Evolutionary conservation across 768 basidiomycete species (phyloP).

Genomic region (Leccinum truebloodii): DNA sequence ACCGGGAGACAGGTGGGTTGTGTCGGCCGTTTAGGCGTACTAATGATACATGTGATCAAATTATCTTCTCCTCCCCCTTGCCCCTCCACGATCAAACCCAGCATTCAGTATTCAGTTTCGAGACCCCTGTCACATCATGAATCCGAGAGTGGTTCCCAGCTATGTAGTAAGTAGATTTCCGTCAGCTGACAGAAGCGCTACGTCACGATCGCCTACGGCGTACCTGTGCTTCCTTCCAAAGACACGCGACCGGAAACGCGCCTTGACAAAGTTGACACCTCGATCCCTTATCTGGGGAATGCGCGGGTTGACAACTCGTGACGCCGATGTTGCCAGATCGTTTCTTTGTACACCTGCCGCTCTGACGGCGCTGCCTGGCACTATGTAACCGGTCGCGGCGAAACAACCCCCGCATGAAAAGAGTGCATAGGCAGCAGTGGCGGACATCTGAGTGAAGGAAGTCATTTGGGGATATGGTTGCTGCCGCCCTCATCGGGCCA

Average conservation of each 20-base stretch:
- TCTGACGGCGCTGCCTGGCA: neutral
- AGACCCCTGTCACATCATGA: neutral
- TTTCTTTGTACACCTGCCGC: neutral
- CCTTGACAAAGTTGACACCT: neutral
- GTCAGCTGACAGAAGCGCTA: neutral
- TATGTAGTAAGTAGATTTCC: neutral
- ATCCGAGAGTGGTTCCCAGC: neutral
- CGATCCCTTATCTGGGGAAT: neutral
- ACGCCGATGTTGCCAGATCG: neutral
- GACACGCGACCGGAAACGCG: neutral
- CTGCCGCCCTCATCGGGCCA: neutral
- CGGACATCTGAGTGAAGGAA: neutral
- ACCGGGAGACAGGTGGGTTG: neutral
- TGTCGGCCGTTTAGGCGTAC: neutral
- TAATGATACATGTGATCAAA: neutral
- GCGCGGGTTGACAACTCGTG: neutral
- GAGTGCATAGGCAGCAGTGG: neutral
- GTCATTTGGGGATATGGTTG: neutral
- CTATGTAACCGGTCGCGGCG: neutral
- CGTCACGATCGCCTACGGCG: neutral
- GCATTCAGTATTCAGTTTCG: neutral
- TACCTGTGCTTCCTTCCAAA: neutral
- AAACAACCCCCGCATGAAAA: slow-evolving; percentile 5
- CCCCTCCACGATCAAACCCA: neutral
- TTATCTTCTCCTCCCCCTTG: neutral